A percentile compares a stretch with the other conserved stretches of the same genome.
Conservation (phyloP, 257 asterid genomes). For the Salvia miltiorrhiza region DNA sequence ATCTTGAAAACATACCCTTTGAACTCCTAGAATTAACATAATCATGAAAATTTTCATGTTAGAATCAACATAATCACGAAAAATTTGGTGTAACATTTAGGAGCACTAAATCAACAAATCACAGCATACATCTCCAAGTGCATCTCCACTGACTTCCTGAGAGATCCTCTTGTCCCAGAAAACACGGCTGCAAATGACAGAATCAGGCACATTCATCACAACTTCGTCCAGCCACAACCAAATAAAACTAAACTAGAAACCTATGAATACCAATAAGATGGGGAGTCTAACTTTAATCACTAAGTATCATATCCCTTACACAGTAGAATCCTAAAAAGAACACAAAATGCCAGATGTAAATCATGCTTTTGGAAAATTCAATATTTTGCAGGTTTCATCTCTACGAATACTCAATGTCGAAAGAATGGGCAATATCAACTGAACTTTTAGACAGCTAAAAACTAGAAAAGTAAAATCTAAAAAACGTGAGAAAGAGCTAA, state of each 20-base stretch:
- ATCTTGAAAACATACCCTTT: conserved; percentile 49
- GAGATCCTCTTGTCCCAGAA: conserved; percentile 51
- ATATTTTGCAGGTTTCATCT: not conserved
- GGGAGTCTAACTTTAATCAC: not conserved
- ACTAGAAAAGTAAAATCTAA: not conserved
- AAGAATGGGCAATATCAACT: not conserved
- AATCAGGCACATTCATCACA: not conserved
- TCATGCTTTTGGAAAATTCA: not conserved
- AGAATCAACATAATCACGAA: not conserved
- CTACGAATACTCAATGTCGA: not conserved
- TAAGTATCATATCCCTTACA: too few relatives aligned
- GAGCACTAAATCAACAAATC: too few relatives aligned
- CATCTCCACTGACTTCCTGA: conserved; percentile 42
- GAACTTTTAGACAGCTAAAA: not conserved
- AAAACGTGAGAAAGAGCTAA: not conserved
- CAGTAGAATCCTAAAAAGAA: too few relatives aligned
- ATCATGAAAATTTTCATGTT: not conserved
- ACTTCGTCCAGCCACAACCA: not conserved
- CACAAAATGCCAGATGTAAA: too few relatives aligned
- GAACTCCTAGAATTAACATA: conserved; percentile 33
- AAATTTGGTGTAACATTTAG: not conserved
- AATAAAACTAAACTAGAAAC: not conserved
- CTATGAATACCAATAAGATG: not conserved
- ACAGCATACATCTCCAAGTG: too few relatives aligned
- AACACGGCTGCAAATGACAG: conserved; percentile 28